These are phyloP conservation scores for Ceratobasidium sp. DNA, from an alignment of 1,284 basidiomycete genomes.

Conservation along the genomic window DNA sequence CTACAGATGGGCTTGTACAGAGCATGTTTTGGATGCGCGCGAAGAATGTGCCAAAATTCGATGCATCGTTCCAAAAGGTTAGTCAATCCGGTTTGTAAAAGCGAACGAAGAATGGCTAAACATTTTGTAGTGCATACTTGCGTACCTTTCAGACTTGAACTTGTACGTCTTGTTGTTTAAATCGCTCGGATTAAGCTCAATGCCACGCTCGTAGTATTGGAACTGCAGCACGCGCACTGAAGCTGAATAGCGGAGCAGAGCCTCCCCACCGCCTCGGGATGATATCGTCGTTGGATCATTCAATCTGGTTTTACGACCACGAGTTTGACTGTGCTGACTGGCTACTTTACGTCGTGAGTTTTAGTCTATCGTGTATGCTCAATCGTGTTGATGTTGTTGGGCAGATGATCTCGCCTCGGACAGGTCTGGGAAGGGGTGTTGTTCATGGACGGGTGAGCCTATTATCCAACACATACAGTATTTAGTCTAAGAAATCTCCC, in stretches of 20 bases:
- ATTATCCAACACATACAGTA: not conserved
- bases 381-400: not conserved
- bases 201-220: constrained; percentile 67
- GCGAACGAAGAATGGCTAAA: not conserved
- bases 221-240: constrained; percentile 73
- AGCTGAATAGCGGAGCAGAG: constrained; percentile 67
- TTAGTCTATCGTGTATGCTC: not conserved
- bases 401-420: constrained; percentile 74
- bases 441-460: constrained; percentile 75
- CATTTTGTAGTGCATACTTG: constrained; percentile 79
- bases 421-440: constrained; percentile 79
- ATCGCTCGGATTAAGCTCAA: constrained; percentile 19
- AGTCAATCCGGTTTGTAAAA: constrained; percentile 47
- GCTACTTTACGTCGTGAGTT: constrained; percentile 80
- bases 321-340: constrained; percentile 84
- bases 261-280: constrained; percentile 73
- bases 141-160: constrained; percentile 86
- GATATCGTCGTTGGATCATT: constrained; percentile 87
- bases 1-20: constrained; percentile 52
- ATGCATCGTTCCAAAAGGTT: constrained; percentile 84
- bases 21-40: constrained; percentile 85
- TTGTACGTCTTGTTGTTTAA: constrained; percentile 66
- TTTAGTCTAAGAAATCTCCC: constrained; percentile 14
- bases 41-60: constrained; percentile 74
- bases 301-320: constrained; percentile 84